A percentile compares a stretch with the other conserved stretches of the same genome.
Evolutionary conservation across 805 yeast genomes (phyloP).

Genomic region (Candida xyloterini): DNA sequence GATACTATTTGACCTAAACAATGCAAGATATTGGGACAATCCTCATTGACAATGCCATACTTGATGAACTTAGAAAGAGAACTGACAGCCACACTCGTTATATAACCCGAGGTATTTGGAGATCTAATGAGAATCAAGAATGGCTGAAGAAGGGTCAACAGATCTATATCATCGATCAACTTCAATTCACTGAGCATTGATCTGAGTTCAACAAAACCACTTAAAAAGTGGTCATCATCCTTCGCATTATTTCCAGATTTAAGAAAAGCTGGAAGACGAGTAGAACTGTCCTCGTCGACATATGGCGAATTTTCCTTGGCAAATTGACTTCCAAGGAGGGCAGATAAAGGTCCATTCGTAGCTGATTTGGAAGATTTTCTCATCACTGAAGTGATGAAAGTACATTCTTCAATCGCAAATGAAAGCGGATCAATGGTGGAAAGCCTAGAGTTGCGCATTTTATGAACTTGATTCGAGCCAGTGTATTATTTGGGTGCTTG

Average conservation of each 20-base stretch:
- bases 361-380: slow-evolving; percentile 76
- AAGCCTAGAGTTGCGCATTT: slow-evolving; percentile 3
- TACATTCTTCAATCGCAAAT: slow-evolving; percentile 84
- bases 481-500: neutral
- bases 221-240: slow-evolving; percentile 56
- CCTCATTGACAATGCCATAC: slow-evolving; percentile 58
- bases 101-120: slow-evolving; percentile 78
- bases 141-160: slow-evolving; percentile 78
- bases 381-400: slow-evolving; percentile 83
- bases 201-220: slow-evolving; percentile 77
- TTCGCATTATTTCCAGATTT: slow-evolving; percentile 30
- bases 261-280: slow-evolving; percentile 27
- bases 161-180: slow-evolving; percentile 56
- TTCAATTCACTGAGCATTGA: slow-evolving; percentile 59
- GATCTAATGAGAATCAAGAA: slow-evolving; percentile 80
- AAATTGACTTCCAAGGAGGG: slow-evolving; percentile 64
- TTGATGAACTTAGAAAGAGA: slow-evolving; percentile 72
- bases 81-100: slow-evolving; percentile 77
- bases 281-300: slow-evolving; percentile 28
- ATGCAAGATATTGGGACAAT: slow-evolving; percentile 52
- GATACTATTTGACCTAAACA: slow-evolving; percentile 64
- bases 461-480: neutral
- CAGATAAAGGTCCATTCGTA: slow-evolving; percentile 68
- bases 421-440: slow-evolving; percentile 71
- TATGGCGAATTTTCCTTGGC: slow-evolving; percentile 28